Evolutionary conservation across 192 early-diverging fungal genomes (phyloP).

Genomic region (Backusella psychrophila): DNA sequence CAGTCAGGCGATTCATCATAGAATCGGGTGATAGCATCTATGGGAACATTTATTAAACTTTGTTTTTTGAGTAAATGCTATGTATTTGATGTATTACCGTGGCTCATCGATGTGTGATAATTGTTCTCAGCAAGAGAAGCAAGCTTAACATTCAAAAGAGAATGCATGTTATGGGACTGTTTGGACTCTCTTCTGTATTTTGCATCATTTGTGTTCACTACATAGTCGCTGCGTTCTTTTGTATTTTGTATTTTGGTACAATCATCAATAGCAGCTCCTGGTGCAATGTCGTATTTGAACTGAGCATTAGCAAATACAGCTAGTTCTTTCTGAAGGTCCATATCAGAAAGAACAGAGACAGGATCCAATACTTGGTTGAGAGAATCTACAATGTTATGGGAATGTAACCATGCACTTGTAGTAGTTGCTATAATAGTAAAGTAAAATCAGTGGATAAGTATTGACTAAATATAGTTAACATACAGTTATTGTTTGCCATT

Average conservation of each 20-base stretch:
- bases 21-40: conserved; percentile 8
- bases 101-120: conserved; percentile 8
- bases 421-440: conserved; percentile 3
- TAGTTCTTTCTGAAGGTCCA: conserved; percentile 64
- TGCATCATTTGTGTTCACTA: not conserved
- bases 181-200: conserved; percentile 9
- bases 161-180: conserved; percentile 12
- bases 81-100: conserved; percentile 8
- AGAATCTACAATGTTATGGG: conserved; percentile 14
- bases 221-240: not conserved
- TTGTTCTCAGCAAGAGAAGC: conserved; percentile 9
- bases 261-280: conserved; percentile 8
- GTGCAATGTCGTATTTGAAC: conserved; percentile 55
- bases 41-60: not conserved
- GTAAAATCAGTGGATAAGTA: not conserved
- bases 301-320: conserved; percentile 68
- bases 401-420: conserved; percentile 15
- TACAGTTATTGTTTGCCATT: not conserved
- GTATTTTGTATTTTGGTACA: not conserved
- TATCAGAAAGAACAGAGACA: conserved; percentile 49
- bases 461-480: conserved; percentile 11
- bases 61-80: not conserved
- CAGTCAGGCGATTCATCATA: conserved; percentile 16
- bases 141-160: conserved; percentile 11
- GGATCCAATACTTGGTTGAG: conserved; percentile 13